These are phyloP conservation scores for Penicillium olsonii DNA, from an alignment of 2,329 filamentous ascomycete genomes.

Conservation along the genomic window DNA sequence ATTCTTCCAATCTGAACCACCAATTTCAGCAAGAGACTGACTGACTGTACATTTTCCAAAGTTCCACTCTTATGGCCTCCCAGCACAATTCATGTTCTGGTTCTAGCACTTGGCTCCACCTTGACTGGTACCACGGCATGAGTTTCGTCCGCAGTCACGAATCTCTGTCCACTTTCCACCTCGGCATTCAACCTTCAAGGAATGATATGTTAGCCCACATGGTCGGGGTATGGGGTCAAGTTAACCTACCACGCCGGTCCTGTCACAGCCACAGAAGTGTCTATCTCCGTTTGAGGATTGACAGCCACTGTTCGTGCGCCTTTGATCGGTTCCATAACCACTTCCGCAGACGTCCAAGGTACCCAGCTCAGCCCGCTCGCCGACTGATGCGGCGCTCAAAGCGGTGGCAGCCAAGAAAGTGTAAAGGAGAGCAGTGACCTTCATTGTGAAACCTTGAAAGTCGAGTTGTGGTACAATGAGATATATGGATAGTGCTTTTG, in stretches of 20 bases:
- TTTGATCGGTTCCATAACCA: constrained; percentile 10
- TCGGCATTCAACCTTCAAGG: constrained; percentile 10
- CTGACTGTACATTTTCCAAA: too few species aligned
- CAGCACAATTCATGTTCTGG: too few species aligned
- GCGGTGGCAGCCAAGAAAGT: constrained; percentile 13
- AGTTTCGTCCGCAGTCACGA: constrained; percentile 2
- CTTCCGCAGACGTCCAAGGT: constrained; percentile 6
- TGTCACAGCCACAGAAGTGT: constrained; percentile 15
- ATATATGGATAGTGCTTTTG: too few species aligned
- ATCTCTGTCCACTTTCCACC: constrained; percentile 15
- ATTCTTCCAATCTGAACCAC: neutral
- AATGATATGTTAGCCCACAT: constrained; percentile 1
- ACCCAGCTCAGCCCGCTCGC: neutral
- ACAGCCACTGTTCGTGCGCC: constrained; percentile 16
- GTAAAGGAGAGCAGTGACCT: constrained; percentile 10
- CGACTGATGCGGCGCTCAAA: constrained; percentile 9
- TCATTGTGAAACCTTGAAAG: constrained; percentile 10
- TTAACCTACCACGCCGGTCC: constrained; percentile 15
- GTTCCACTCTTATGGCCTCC: too few species aligned
- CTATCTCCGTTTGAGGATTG: constrained; percentile 11
- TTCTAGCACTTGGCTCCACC: constrained; percentile 13
- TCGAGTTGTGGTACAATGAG: too few species aligned
- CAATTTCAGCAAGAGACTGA: neutral
- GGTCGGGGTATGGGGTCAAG: neutral
- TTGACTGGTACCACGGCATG: constrained; percentile 9